Percentiles rank a stretch among this genome's conserved stretches.
Evolutionary conservation across 192 early-diverging fungal genomes (phyloP).

Genomic region (Coemansia reversa): DNA sequence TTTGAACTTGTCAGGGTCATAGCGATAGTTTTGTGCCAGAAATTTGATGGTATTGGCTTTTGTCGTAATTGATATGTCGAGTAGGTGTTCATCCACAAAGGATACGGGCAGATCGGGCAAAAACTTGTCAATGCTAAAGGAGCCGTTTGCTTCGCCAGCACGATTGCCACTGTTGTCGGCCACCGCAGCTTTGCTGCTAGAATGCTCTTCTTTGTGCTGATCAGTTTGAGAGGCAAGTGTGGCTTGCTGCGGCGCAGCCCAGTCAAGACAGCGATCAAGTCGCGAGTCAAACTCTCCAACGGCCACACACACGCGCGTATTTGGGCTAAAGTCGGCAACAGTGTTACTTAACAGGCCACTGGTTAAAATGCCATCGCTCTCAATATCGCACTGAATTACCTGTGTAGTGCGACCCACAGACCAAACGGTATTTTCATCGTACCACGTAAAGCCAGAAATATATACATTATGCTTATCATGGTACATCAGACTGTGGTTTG

Average conservation of each 20-base stretch:
- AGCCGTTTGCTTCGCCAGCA: not conserved
- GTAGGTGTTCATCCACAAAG: conserved; percentile 43
- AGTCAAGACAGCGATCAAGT: conserved; percentile 1
- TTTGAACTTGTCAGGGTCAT: conserved; percentile 32
- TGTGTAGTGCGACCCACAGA: conserved; percentile 21
- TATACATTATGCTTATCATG: conserved; percentile 35
- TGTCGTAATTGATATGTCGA: conserved; percentile 16
- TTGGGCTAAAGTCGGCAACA: conserved; percentile 33
- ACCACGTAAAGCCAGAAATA: conserved; percentile 46
- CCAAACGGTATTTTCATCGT: conserved; percentile 49
- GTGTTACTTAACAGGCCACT: conserved; percentile 27
- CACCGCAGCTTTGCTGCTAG: not conserved
- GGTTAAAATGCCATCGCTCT: conserved; percentile 32
- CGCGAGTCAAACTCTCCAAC: conserved; percentile 14
- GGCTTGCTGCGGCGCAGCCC: not conserved
- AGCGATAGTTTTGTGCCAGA: conserved; percentile 45
- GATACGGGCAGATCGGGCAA: conserved; percentile 30
- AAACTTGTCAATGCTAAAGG: conserved; percentile 21
- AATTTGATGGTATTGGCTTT: conserved; percentile 21
- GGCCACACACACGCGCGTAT: conserved; percentile 28
- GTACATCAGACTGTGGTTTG: conserved; percentile 46
- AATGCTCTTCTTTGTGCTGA: not conserved
- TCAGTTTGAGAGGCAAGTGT: not conserved
- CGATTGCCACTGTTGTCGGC: conserved; percentile 3
- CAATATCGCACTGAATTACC: conserved; percentile 48